A percentile compares a stretch with the other conserved stretches of the same genome.
Evolutionary conservation across 352 stramenopile species (phyloP).

Genomic region (Bremia lactucae): DNA sequence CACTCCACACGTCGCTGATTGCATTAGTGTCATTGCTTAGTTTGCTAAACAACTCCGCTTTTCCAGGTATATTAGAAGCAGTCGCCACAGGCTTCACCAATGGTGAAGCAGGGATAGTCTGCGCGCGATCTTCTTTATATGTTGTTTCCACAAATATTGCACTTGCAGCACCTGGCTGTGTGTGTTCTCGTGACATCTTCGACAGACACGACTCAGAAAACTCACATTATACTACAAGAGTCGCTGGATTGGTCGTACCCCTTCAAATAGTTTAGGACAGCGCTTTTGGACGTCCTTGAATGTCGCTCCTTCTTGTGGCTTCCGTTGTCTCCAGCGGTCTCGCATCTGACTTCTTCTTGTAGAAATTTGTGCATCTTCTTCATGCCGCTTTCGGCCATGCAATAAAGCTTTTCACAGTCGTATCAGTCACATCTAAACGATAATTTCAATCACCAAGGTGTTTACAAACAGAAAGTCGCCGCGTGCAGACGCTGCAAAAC

Average conservation of each 20-base stretch:
- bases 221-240: neutral
- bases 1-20: constrained; percentile 11
- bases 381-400: constrained; percentile 9
- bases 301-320: constrained; percentile 17
- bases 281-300: constrained; percentile 27
- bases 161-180: neutral
- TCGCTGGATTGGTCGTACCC: constrained; percentile 12
- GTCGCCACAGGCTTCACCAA: neutral
- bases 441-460: no score
- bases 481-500: constrained; percentile 36
- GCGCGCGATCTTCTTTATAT: neutral
- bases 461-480: constrained; percentile 30
- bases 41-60: neutral
- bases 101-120: neutral
- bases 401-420: constrained; percentile 18
- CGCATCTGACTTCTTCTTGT: constrained; percentile 29
- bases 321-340: constrained; percentile 24
- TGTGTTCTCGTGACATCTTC: no score
- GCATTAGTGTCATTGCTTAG: constrained; percentile 7
- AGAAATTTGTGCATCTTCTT: constrained; percentile 12
- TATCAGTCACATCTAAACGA: neutral
- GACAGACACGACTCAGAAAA: no score
- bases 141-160: neutral
- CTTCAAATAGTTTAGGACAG: constrained; percentile 35
- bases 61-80: neutral